Evolutionary conservation across 306 rosid genomes (phyloP).

Genomic region (Vigna trinervia): DNA sequence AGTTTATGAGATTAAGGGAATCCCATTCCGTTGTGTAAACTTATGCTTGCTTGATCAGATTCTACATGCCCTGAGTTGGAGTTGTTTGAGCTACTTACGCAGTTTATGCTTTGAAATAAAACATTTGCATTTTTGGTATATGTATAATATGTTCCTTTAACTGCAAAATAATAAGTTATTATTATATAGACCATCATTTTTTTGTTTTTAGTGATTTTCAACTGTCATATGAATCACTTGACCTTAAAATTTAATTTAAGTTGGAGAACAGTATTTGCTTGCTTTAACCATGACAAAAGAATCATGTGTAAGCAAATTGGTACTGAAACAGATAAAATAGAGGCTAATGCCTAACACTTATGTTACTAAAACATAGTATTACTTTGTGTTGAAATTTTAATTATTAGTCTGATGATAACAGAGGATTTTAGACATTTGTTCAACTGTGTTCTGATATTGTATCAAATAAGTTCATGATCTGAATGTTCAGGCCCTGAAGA

Average conservation of each 20-base stretch:
- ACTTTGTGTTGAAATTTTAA: conserved; percentile 20
- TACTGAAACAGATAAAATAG: conserved; percentile 30
- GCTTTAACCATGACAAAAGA: conserved; percentile 20
- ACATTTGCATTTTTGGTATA: conserved; percentile 4
- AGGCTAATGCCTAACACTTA: conserved; percentile 3
- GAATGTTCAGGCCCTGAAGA: conserved; percentile 34
- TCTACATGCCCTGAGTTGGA: conserved; percentile 39
- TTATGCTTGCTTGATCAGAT: conserved; percentile 35
- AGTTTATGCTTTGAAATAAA: conserved; percentile 30
- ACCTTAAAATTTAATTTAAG: conserved; percentile 28
- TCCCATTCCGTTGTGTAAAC: conserved; percentile 22
- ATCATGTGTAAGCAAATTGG: conserved; percentile 32
- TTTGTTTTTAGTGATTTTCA: conserved; percentile 28
- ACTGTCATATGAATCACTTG: conserved; percentile 19
- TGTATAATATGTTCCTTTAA: conserved; percentile 17
- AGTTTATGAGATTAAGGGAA: conserved; percentile 32
- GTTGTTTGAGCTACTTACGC: conserved; percentile 36
- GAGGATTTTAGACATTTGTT: conserved; percentile 12
- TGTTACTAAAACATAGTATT: conserved; percentile 20
- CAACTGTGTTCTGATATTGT: conserved; percentile 11
- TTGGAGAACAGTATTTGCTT: conserved; percentile 11
- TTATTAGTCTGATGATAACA: conserved; percentile 12
- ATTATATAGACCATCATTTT: conserved; percentile 1
- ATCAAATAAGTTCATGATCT: conserved; percentile 24
- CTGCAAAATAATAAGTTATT: conserved; percentile 21